Evolutionary conservation across 2,329 filamentous ascomycete species (phyloP), one percentile per base, ranked within the genome.

Genomic region (Penicillium sp.): DNA sequence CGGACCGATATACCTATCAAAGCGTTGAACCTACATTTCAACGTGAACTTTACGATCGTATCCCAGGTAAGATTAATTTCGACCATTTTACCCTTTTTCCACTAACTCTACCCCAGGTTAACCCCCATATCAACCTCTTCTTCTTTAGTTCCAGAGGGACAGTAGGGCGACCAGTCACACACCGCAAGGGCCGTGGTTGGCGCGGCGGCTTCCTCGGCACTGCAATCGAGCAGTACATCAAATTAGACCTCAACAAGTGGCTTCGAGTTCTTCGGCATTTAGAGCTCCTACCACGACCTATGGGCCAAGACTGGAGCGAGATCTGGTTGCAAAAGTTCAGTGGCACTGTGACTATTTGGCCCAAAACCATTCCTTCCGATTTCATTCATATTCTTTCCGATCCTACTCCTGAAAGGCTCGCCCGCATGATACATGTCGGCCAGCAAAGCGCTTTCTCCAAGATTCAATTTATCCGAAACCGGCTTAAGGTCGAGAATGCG

Each of bases 41-140:
- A 97, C 73, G 94, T 97, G 74, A 97, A 96, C 73, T 99, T 97
- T 75, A 93, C 90, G 63, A 93, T 99, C 63, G 94, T 89, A 51
- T 86, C 83, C 8, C 85, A 87, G 69, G 75, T 76, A 60, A 66
- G 66, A 53, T 36, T 27, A 50, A 23, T 42, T 23, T 43, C 31
- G 19, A 6, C 6, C 12, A 15, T 52, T 44, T 31, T 41, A 23
- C 39, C 88, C 7, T 23, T 41, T 41, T 57, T 45, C 23, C 41
- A 41, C 50, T 66, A 83, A 82, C 49, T 51, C n/a, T 29, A 6
- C 2, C 42, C 65, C 85, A 92, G 77, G 93, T 97, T 49, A 99
- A 99, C 73, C 94, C 94, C 1, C 94, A 99, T 73, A 93, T 99
- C 75, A 97, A 96, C 69, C 86, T 97, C 29, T 99, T 99, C 82